phyloP scores from a whole-genome alignment of 1,139 yeast genomes.

The Kodamaea alishanica region DNA sequence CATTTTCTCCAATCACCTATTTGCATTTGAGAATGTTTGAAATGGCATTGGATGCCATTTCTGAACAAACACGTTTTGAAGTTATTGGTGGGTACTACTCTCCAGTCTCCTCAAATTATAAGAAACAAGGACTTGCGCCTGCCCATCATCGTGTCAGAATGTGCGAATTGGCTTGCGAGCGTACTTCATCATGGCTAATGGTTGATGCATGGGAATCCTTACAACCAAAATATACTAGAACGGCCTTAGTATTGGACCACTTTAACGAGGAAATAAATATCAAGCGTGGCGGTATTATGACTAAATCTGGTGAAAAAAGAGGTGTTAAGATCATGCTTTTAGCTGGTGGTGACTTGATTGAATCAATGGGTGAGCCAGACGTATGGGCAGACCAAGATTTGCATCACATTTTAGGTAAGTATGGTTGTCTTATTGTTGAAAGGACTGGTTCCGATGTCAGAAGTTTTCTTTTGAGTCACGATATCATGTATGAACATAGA shows the following conservation, averaged over 20 bases:
- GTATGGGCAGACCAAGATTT: conserved; percentile 98
- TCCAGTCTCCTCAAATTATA: conserved; percentile 94
- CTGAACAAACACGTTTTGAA: conserved; percentile 89
- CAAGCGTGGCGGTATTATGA: conserved; percentile 80
- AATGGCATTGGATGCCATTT: conserved; percentile 94
- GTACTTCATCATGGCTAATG: conserved; percentile 97
- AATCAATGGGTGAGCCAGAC: conserved; percentile 99
- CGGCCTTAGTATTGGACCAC: conserved; percentile 94
- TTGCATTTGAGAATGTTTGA: conserved; percentile 95
- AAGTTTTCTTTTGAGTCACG: conserved; percentile 85
- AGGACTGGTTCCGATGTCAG: conserved; percentile 96
- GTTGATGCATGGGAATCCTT: conserved; percentile 99
- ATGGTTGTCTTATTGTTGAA: conserved; percentile 95
- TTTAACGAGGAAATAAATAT: conserved; percentile 93
- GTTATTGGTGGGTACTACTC: conserved; percentile 95
- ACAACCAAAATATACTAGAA: conserved; percentile 86
- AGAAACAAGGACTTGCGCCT: conserved; percentile 88
- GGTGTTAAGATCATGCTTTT: conserved; percentile 93
- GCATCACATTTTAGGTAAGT: conserved; percentile 90
- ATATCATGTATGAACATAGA: conserved; percentile 94
- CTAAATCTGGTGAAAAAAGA: conserved; percentile 66
- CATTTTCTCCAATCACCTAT: conserved; percentile 93
- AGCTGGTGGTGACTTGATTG: conserved; percentile 97
- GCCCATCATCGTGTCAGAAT: conserved; percentile 88
- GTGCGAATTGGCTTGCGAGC: conserved; percentile 97